A percentile compares a stretch with the other conserved stretches of the same genome.
phyloP scores from a whole-genome alignment of 2,329 filamentous ascomycete genomes.

The Delphinella strobiligena region DNA sequence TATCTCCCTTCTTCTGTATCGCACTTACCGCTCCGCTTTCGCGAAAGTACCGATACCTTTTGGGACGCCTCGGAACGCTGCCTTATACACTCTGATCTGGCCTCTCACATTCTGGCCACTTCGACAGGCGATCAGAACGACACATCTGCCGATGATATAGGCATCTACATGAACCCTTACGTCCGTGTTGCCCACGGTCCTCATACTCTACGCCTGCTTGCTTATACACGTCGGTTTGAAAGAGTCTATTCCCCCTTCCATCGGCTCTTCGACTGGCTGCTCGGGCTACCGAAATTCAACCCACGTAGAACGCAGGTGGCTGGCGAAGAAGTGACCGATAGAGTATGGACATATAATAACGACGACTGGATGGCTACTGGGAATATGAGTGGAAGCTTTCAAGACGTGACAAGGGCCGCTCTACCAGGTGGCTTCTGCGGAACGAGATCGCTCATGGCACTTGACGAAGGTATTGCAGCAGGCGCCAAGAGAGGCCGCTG shows the following conservation, averaged over 20 bases:
- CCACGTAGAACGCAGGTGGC: constrained; percentile 47
- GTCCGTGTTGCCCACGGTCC: constrained; percentile 58
- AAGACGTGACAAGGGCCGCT: constrained; percentile 32
- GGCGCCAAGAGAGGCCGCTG: constrained; percentile 3
- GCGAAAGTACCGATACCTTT: constrained; percentile 28
- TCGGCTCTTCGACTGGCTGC: constrained; percentile 41
- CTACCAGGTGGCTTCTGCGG: constrained; percentile 46
- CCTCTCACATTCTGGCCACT: constrained; percentile 2
- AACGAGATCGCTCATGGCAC: constrained; percentile 39
- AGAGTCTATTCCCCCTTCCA: constrained; percentile 50
- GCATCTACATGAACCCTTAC: constrained; percentile 64
- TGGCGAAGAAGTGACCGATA: constrained; percentile 42
- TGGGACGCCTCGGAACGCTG: constrained; percentile 39
- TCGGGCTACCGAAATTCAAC: constrained; percentile 47
- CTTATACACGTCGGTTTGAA: constrained; percentile 52
- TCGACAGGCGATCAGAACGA: no score
- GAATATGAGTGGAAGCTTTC: constrained; percentile 22
- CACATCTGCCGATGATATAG: constrained; percentile 29
- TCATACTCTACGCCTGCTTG: constrained; percentile 45
- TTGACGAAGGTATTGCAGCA: constrained; percentile 26
- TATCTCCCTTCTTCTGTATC: background rate
- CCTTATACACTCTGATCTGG: constrained; percentile 34
- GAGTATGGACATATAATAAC: constrained; percentile 37
- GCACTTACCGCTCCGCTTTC: constrained; percentile 29
- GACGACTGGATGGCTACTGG: constrained; percentile 17